A percentile compares a stretch with the other conserved stretches of the same genome.
These are phyloP conservation scores for Mucor lusitanicus DNA, from an alignment of 371 early-diverging fungal species.

Conservation along the genomic window DNA sequence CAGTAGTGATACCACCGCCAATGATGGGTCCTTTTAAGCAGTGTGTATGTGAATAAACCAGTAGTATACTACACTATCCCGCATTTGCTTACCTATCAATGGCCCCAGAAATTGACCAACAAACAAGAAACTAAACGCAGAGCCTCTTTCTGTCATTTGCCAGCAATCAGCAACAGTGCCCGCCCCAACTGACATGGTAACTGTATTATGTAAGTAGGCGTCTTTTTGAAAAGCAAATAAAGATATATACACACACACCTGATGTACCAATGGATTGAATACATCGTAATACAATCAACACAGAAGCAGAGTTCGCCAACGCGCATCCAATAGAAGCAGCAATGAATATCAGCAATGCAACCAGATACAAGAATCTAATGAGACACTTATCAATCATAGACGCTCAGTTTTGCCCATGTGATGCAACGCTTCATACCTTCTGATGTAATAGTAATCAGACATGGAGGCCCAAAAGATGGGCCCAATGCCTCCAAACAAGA, in stretches of 20 bases:
- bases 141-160: conserved; percentile 39
- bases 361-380: conserved; percentile 22
- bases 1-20: conserved; percentile 42
- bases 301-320: conserved; percentile 50
- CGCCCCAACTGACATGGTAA: conserved; percentile 45
- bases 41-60: neutral
- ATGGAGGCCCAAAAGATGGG: conserved; percentile 68
- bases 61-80: neutral
- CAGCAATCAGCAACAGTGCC: conserved; percentile 46
- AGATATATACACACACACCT: conserved; percentile 29
- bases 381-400: neutral
- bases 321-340: conserved; percentile 68
- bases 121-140: conserved; percentile 51
- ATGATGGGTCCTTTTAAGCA: conserved; percentile 36
- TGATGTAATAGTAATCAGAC: conserved; percentile 59
- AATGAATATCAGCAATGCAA: conserved; percentile 57
- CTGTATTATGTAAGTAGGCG: conserved; percentile 10
- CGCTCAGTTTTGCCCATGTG: neutral
- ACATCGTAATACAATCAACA: conserved; percentile 64
- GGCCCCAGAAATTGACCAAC: conserved; percentile 63
- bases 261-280: conserved; percentile 75
- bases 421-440: conserved; percentile 34
- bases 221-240: neutral
- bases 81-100: conserved; percentile 30
- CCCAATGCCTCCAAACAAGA: conserved; percentile 56